Percentiles rank a stretch among this genome's conserved stretches.
Evolutionary conservation across 2,329 filamentous ascomycete species (phyloP).

Genomic region (Coniochaeta sp.): DNA sequence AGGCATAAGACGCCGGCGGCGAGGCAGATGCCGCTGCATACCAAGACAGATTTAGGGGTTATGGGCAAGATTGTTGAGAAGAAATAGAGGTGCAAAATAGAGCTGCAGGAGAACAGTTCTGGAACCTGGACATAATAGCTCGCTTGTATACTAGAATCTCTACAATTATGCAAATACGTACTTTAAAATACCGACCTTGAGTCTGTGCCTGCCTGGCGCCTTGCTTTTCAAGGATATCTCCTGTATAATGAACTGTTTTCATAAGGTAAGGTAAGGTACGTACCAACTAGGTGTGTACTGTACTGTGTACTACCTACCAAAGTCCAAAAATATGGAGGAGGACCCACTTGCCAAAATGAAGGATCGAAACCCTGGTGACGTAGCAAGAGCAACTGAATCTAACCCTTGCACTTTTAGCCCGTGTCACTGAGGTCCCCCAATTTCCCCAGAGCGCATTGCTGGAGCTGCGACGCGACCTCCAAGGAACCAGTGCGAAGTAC

Average conservation of each 20-base stretch:
- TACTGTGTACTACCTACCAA: no score
- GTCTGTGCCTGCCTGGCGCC: no score
- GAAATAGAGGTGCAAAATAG: not conserved
- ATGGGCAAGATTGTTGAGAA: not conserved
- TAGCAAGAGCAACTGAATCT: not conserved
- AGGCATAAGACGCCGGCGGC: slow-evolving; percentile 14
- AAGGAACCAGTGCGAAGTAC: not conserved
- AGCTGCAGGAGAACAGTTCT: not conserved
- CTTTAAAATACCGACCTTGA: no score
- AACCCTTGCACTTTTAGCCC: not conserved
- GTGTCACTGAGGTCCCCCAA: not conserved
- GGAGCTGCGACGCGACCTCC: not conserved
- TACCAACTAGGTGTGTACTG: no score
- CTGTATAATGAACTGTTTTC: no score
- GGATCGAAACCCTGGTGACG: not conserved
- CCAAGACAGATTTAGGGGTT: not conserved
- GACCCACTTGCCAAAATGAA: not conserved
- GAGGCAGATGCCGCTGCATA: slow-evolving; percentile 3
- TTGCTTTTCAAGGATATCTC: no score
- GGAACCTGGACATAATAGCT: not conserved
- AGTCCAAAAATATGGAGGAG: no score
- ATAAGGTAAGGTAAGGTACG: no score
- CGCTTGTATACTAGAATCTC: not conserved
- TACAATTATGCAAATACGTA: no score
- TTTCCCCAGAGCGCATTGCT: not conserved